Evolutionary conservation across 805 yeast genomes (phyloP).

Genomic region (Clavispora fructus): DNA sequence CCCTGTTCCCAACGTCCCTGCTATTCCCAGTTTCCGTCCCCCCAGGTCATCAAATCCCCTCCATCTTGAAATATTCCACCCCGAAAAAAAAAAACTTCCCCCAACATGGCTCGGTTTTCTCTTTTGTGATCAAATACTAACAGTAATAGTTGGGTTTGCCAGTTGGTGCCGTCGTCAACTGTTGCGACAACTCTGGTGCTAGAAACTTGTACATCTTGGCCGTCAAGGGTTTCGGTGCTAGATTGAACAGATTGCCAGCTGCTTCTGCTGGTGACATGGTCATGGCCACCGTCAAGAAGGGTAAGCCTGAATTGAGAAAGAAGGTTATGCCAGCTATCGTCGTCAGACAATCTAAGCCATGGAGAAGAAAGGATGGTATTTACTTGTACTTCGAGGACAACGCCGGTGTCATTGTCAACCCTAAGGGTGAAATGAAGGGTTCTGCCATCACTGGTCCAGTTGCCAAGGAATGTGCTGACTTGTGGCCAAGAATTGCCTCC

Average conservation of each 20-base stretch:
- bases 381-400: slow-evolving; percentile 99
- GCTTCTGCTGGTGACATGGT: slow-evolving; percentile 99
- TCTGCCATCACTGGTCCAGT: slow-evolving; percentile 99
- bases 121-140: slow-evolving; percentile 17
- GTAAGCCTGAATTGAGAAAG: slow-evolving; percentile 99
- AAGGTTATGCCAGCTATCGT: slow-evolving; percentile 99
- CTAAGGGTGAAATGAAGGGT: slow-evolving; percentile 99
- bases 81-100: neutral
- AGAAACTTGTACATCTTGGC: slow-evolving; percentile 98
- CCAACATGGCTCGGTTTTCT: neutral
- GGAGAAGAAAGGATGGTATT: slow-evolving; percentile 99
- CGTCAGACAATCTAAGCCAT: slow-evolving; percentile 98
- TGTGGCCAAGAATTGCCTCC: slow-evolving; percentile 99
- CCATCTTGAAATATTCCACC: neutral
- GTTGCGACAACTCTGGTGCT: slow-evolving; percentile 99
- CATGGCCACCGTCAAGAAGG: slow-evolving; percentile 99
- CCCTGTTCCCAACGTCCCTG: neutral
- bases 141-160: slow-evolving; percentile 89
- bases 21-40: neutral
- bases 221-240: slow-evolving; percentile 99
- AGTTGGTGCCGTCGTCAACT: slow-evolving; percentile 99
- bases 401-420: slow-evolving; percentile 99
- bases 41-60: neutral
- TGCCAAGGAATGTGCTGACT: slow-evolving; percentile 99
- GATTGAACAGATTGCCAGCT: slow-evolving; percentile 99